phyloP scores from a whole-genome alignment of 805 yeast genomes.

The Metschnikowia rubicola region DNA sequence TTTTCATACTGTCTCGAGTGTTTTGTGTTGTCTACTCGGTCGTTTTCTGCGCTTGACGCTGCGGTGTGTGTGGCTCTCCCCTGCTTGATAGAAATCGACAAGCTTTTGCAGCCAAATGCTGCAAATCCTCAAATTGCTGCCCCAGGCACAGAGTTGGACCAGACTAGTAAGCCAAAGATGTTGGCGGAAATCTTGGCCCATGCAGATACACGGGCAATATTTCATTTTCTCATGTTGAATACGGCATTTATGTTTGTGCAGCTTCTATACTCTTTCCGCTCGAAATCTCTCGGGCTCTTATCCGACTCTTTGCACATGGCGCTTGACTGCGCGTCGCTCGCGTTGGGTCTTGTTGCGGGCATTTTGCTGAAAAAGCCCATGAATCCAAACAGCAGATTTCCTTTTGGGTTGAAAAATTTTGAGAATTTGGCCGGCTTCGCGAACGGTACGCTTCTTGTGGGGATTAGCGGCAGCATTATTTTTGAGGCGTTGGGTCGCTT shows the following conservation, averaged over 20 bases:
- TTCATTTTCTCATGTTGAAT: conserved; percentile 79
- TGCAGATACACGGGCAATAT: conserved; percentile 79
- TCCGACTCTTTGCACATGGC: conserved; percentile 97
- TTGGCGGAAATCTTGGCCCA: conserved; percentile 33
- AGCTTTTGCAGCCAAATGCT: not conserved
- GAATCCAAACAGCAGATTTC: conserved; percentile 62
- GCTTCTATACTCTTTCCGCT: conserved; percentile 83
- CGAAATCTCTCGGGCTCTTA: conserved; percentile 84
- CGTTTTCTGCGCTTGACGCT: conserved; percentile 2
- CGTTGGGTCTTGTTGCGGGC: conserved; percentile 87
- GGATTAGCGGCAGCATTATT: conserved; percentile 83
- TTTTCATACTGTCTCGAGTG: conserved; percentile 16
- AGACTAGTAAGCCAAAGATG: conserved; percentile 16
- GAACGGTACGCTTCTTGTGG: conserved; percentile 83
- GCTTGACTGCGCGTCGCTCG: conserved; percentile 85
- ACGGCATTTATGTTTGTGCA: conserved; percentile 94
- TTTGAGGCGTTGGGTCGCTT: conserved; percentile 85
- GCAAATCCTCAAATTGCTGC: not conserved
- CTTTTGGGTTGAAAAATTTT: conserved; percentile 80
- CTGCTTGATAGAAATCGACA: conserved; percentile 10
- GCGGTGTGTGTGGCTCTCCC: conserved; percentile 11
- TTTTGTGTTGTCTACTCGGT: conserved; percentile 11
- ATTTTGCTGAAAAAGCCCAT: conserved; percentile 41
- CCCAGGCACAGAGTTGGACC: not conserved
- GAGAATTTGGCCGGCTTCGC: conserved; percentile 95